These are phyloP conservation scores for Cicer yamashitae DNA, from an alignment of 306 rosid genomes.

Conservation along the genomic window DNA sequence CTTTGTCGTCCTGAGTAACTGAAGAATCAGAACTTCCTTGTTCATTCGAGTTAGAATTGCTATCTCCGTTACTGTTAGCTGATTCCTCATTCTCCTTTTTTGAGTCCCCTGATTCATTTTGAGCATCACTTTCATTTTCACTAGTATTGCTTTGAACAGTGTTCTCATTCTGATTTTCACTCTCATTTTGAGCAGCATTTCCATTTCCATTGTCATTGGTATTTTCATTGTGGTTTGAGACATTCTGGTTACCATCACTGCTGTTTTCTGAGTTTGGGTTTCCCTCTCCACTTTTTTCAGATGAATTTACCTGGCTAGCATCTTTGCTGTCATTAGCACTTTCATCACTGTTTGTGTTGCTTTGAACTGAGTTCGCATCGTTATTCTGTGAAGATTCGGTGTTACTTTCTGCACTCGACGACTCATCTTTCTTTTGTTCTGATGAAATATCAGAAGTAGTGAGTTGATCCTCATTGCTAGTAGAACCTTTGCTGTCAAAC, in stretches of 20 bases:
- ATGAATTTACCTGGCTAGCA: slow-evolving; percentile 48
- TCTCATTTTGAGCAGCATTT: background rate
- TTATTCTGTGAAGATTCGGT: slow-evolving; percentile 46
- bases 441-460: slow-evolving; percentile 59
- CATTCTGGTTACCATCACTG: slow-evolving; percentile 45
- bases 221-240: slow-evolving; percentile 43
- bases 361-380: slow-evolving; percentile 46
- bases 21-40: slow-evolving; percentile 58
- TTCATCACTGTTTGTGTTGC: slow-evolving; percentile 49
- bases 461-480: slow-evolving; percentile 53
- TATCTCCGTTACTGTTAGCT: slow-evolving; percentile 35
- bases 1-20: slow-evolving; percentile 57
- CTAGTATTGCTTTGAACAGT: slow-evolving; percentile 48
- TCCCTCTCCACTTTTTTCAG: slow-evolving; percentile 51
- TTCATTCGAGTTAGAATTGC: slow-evolving; percentile 45
- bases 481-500: slow-evolving; percentile 48
- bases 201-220: slow-evolving; percentile 30
- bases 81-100: slow-evolving; percentile 55
- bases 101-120: slow-evolving; percentile 51
- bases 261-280: slow-evolving; percentile 54
- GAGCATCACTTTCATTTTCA: slow-evolving; percentile 47
- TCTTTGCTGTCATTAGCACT: slow-evolving; percentile 48
- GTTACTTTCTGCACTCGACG: slow-evolving; percentile 53
- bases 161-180: slow-evolving; percentile 43
- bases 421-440: slow-evolving; percentile 58